Percentiles rank a stretch among this genome's conserved stretches.
These are phyloP conservation scores for Sphaerulina vaccinii DNA, from an alignment of 2,329 filamentous ascomycete species.

Conservation along the genomic window DNA sequence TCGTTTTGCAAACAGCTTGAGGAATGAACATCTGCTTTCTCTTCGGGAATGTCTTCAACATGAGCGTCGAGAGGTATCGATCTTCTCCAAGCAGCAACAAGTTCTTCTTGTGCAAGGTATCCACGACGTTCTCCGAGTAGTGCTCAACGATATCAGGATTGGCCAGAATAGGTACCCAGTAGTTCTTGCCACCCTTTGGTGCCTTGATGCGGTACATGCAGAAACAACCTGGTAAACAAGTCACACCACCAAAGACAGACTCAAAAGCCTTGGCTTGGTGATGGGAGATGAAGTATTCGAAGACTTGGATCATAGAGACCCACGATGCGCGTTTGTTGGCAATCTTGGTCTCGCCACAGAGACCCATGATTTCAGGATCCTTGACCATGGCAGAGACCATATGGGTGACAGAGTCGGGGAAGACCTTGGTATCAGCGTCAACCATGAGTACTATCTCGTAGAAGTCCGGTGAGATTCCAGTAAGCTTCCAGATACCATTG, in stretches of 20 bases:
- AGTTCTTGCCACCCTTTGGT: slow-evolving; percentile 96
- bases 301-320: slow-evolving; percentile 98
- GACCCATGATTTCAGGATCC: slow-evolving; percentile 97
- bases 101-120: slow-evolving; percentile 98
- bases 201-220: slow-evolving; percentile 99
- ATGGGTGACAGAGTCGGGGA: slow-evolving; percentile 95
- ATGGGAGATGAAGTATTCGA: slow-evolving; percentile 99
- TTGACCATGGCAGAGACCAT: slow-evolving; percentile 99
- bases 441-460: slow-evolving; percentile 99
- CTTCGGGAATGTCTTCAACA: slow-evolving; percentile 98
- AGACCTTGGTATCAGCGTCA: slow-evolving; percentile 98
- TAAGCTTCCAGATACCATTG: slow-evolving; percentile 98
- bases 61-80: slow-evolving; percentile 92
- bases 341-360: slow-evolving; percentile 99
- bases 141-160: slow-evolving; percentile 99
- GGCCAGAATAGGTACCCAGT: slow-evolving; percentile 97
- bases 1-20: slow-evolving; percentile 98
- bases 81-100: slow-evolving; percentile 87
- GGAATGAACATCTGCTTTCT: slow-evolving; percentile 98
- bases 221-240: slow-evolving; percentile 97
- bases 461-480: slow-evolving; percentile 95
- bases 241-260: slow-evolving; percentile 97
- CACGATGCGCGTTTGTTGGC: slow-evolving; percentile 94
- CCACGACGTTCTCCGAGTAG: slow-evolving; percentile 98
- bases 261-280: slow-evolving; percentile 97